These are phyloP conservation scores for Paramecium sexaurelia DNA, from an alignment of 73 alveolate genomes.

Conservation along the genomic window DNA sequence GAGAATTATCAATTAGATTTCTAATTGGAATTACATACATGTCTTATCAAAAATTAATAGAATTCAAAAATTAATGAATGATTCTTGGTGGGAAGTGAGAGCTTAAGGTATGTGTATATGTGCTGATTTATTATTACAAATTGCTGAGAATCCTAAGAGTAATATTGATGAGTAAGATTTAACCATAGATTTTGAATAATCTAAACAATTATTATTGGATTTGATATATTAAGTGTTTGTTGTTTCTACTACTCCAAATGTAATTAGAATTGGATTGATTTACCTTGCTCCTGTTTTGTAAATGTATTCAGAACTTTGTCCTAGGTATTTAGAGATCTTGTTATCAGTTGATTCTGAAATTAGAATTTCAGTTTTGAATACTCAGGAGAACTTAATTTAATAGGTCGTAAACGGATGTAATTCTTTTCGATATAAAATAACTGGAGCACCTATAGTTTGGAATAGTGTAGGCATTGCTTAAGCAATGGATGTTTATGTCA, in stretches of 20 bases:
- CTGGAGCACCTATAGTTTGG: constrained; percentile 88
- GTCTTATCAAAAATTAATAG: constrained; percentile 20
- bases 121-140: constrained; percentile 40
- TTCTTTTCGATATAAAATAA: constrained; percentile 77
- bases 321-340: constrained; percentile 73
- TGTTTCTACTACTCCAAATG: constrained; percentile 36
- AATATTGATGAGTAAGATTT: background rate
- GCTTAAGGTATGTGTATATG: constrained; percentile 64
- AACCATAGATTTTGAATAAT: background rate
- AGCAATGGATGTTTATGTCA: constrained; percentile 76
- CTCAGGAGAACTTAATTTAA: constrained; percentile 73
- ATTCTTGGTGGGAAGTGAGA: constrained; percentile 70
- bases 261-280: constrained; percentile 75
- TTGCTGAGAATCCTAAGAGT: constrained; percentile 20
- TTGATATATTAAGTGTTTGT: constrained; percentile 52
- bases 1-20: constrained; percentile 38
- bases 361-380: constrained; percentile 76
- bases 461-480: constrained; percentile 82
- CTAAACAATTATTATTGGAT: constrained; percentile 45
- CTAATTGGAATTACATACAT: constrained; percentile 43
- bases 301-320: constrained; percentile 79
- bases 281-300: constrained; percentile 82
- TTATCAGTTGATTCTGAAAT: constrained; percentile 75
- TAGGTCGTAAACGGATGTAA: constrained; percentile 80
- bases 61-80: constrained; percentile 53